These are phyloP conservation scores for Heritiera littoralis DNA, from an alignment of 345 rosid species.

Conservation along the genomic window DNA sequence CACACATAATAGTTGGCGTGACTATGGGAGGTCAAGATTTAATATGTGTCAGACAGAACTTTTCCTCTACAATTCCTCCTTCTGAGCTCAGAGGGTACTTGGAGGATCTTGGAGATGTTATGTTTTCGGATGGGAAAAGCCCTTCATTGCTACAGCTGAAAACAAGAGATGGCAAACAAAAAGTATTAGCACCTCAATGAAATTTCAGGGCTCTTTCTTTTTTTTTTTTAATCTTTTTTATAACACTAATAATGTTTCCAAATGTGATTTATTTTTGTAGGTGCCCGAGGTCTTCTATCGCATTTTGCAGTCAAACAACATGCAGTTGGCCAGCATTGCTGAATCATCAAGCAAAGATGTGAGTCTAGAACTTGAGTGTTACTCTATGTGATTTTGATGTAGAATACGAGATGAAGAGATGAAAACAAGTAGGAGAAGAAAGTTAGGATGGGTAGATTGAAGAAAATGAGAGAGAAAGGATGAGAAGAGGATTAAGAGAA, in stretches of 20 bases:
- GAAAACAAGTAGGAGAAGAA: too few species aligned
- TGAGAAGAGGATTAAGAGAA: too few species aligned
- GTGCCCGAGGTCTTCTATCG: conserved; percentile 62
- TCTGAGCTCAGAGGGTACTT: conserved; percentile 58
- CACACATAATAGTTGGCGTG: conserved; percentile 70
- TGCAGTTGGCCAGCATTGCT: conserved; percentile 62
- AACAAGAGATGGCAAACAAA: conserved; percentile 47
- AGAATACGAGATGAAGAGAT: too few species aligned
- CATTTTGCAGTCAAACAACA: conserved; percentile 52
- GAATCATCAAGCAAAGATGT: conserved; percentile 79
- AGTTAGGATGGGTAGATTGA: too few species aligned
- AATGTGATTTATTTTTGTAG: conserved; percentile 33
- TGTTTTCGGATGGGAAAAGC: conserved; percentile 66
- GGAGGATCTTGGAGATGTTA: conserved; percentile 63
- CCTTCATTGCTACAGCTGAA: conserved; percentile 42
- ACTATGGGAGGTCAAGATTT: conserved; percentile 74
- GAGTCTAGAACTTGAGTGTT: conserved; percentile 29
- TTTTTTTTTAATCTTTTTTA: neutral
- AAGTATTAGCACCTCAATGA: conserved; percentile 36
- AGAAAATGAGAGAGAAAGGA: too few species aligned
- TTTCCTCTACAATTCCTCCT: conserved; percentile 49
- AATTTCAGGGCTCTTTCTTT: conserved; percentile 7
- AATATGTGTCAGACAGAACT: conserved; percentile 56
- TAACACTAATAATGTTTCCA: conserved; percentile 11
- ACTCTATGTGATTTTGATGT: neutral